Percentiles rank a stretch among this genome's conserved stretches.
Evolutionary conservation across 2,329 filamentous ascomycete genomes (phyloP).

Genomic region (Hypoxylon sp.): DNA sequence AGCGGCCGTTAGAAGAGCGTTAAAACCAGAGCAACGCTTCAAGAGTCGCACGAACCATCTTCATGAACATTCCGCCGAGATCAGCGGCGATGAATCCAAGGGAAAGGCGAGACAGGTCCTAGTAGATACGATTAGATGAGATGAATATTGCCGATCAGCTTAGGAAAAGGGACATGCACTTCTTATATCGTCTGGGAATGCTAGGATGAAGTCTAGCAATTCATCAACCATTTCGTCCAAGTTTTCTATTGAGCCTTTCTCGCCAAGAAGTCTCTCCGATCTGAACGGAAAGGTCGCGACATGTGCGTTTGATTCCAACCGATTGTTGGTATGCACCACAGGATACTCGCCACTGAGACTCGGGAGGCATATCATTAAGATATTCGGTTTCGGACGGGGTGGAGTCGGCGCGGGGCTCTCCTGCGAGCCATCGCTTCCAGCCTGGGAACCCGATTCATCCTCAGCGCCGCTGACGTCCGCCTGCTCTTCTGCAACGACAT

Average conservation of each 20-base stretch:
- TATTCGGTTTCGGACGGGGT: not conserved
- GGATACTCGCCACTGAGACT: conserved; percentile 20
- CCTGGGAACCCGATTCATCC: conserved; percentile 12
- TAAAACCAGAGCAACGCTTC: not conserved
- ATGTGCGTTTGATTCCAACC: not conserved
- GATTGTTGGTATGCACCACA: not conserved
- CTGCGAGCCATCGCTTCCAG: conserved; percentile 3
- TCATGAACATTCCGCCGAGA: conserved; percentile 24
- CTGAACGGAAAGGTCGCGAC: conserved; percentile 7
- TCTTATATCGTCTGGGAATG: not conserved
- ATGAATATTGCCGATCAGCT: too few species aligned
- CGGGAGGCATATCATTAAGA: conserved; percentile 29
- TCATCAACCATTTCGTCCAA: conserved; percentile 21
- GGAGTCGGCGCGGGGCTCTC: conserved; percentile 3
- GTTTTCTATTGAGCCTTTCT: conserved; percentile 23
- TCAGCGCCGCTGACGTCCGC: not conserved
- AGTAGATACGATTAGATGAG: conserved; percentile 6
- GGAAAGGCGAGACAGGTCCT: conserved; percentile 8
- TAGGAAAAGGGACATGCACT: conserved; percentile 8
- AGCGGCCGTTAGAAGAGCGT: not conserved
- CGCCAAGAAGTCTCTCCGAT: conserved; percentile 18
- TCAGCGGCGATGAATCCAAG: conserved; percentile 26
- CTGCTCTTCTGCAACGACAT: conserved; percentile 6
- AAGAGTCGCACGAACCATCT: conserved; percentile 16
- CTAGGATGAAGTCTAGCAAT: conserved; percentile 12